A percentile compares a stretch with the other conserved stretches of the same genome.
These are phyloP conservation scores for Thymus quinquecostatus DNA, from an alignment of 257 asterid genomes.

Conservation along the genomic window DNA sequence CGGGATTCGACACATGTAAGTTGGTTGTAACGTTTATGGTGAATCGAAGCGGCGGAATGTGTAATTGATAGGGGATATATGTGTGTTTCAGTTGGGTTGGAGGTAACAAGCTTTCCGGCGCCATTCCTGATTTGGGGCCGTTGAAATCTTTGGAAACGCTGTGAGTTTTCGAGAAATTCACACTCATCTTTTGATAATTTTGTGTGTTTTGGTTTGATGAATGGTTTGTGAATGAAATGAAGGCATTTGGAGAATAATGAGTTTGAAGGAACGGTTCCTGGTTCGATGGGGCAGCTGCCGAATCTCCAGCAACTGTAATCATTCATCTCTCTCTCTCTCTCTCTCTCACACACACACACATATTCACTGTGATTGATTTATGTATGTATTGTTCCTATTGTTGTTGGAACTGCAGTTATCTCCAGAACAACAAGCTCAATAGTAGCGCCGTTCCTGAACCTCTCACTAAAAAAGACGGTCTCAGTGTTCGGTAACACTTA, in stretches of 20 bases:
- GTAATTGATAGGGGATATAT: background rate
- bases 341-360: no score
- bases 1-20: conserved; percentile 73
- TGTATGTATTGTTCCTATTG: background rate
- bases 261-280: conserved; percentile 68
- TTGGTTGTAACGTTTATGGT: background rate
- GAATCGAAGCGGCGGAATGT: background rate
- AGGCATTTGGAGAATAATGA: conserved; percentile 87
- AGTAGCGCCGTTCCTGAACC: conserved; percentile 49
- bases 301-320: conserved; percentile 67
- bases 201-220: conserved; percentile 8
- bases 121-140: conserved; percentile 68
- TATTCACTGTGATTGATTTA: background rate
- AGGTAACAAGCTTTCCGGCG: conserved; percentile 62
- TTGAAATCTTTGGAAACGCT: conserved; percentile 55
- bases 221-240: background rate
- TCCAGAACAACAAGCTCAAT: conserved; percentile 65
- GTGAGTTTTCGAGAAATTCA: conserved; percentile 45
- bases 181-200: background rate
- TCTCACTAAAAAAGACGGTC: conserved; percentile 42
- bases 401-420: conserved; percentile 46
- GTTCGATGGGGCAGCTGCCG: conserved; percentile 57
- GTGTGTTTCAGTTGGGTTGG: conserved; percentile 70
- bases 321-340: background rate
- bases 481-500: conserved; percentile 49